Percentiles rank a stretch among this genome's conserved stretches.
Evolutionary conservation across 202 grass and related monocot genomes (phyloP).

Genomic region (Bolboschoenoplectus hybrid): DNA sequence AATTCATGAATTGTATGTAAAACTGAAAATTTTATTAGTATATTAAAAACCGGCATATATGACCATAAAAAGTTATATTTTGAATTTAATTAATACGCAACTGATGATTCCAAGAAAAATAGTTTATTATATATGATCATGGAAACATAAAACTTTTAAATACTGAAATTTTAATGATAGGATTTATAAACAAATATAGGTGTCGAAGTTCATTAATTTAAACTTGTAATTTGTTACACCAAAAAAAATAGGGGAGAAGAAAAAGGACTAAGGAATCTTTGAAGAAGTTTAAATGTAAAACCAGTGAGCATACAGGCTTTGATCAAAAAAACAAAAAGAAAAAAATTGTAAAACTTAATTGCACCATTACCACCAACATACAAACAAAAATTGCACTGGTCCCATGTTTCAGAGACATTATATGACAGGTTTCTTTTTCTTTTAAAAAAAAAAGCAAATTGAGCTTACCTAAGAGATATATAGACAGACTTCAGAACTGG

Average conservation of each 20-base stretch:
- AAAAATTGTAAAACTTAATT: background rate
- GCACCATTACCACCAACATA: conserved; percentile 19
- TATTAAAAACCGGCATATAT: background rate
- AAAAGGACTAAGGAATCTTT: conserved; percentile 17
- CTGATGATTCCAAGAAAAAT: background rate
- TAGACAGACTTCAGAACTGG: conserved; percentile 29
- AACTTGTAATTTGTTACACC: background rate
- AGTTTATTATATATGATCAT: background rate
- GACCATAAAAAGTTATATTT: background rate
- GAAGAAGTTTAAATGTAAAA: background rate
- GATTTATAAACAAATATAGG: background rate
- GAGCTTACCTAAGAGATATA: background rate
- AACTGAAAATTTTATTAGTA: background rate
- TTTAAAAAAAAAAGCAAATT: too few species aligned
- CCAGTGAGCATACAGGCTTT: background rate
- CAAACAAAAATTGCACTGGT: conserved; percentile 18
- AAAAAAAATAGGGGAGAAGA: background rate
- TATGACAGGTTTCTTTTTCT: background rate
- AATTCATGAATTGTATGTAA: background rate
- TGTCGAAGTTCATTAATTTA: background rate
- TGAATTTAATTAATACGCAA: background rate
- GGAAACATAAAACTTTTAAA: background rate
- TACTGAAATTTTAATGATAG: background rate
- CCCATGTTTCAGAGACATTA: background rate
- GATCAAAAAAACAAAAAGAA: background rate